Conservation (phyloP, 257 asterid species). For the Capsicum chinense region DNA sequence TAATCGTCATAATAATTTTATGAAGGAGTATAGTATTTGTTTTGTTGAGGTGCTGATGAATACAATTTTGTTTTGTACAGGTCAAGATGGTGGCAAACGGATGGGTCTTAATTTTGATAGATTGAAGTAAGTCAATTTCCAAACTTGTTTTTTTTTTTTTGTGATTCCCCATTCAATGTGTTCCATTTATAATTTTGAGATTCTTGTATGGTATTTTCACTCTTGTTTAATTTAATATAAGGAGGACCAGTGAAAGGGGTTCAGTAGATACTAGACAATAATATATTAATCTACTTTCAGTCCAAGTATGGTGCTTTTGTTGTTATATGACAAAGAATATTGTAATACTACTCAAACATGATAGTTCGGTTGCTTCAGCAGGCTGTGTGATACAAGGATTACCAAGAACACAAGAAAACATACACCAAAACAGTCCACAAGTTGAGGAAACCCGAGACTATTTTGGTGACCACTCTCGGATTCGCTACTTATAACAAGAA, state of each 20-base stretch:
- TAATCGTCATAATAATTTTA: neutral
- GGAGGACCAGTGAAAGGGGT: neutral
- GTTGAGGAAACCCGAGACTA: no score
- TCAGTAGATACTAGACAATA: no score
- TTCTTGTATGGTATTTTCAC: neutral
- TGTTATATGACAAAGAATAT: neutral
- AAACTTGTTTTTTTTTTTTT: neutral
- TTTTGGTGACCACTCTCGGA: no score
- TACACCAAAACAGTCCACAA: no score
- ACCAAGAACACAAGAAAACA: no score
- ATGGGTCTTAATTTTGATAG: slow-evolving; percentile 95
- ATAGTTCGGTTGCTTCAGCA: neutral
- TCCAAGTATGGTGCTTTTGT: neutral
- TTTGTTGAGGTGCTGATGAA: neutral
- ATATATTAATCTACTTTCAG: neutral
- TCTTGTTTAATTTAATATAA: neutral
- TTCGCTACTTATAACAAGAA: no score
- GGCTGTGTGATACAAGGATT: no score
- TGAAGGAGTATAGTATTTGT: neutral
- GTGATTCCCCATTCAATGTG: neutral
- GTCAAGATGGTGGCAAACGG: slow-evolving; percentile 92
- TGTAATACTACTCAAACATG: neutral
- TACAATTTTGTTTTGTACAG: slow-evolving; percentile 46
- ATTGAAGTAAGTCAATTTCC: slow-evolving; percentile 60
- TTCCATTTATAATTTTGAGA: neutral